Base-by-base conservation (phyloP, 2,329 filamentous ascomycete species). In the Ceratocystis huliohia region DNA sequence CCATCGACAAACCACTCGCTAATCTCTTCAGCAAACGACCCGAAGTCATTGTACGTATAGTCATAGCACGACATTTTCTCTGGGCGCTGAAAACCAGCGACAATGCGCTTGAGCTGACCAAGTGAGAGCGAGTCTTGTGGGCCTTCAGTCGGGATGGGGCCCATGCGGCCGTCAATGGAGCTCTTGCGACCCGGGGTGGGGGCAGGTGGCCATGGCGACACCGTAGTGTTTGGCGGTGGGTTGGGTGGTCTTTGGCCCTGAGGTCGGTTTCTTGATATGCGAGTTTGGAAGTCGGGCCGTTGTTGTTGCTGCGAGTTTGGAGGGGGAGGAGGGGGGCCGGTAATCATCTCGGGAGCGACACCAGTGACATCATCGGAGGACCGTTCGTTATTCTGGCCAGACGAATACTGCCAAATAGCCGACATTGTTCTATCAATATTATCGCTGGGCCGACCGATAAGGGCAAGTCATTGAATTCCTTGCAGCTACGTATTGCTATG, bases 1-100 rank as follows among this genome's bases (percentile, higher is more conserved):
- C 88, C 88, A 76, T 97, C 96, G 65, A 88, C 86, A 76, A 99
- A 99, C 94, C 94, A 99, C 77, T 99, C 94, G 74, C 97, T 91
- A 61, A 99, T 81, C 78, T 99, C 94, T 69, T 94, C 90, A 20
- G 89, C 85, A 71, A 96, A 87, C 0, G 84, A 79, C 25, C 87
- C 86, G 66, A 83, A 82, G 74, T 93, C 88, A 30, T 82, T 78
- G 76, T 93, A 93, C 69, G 83, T 84, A 74, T 96, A 99, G 68
- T 94, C 91, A 78, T 99, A 99, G 41, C 66, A 64, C 10, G 85
- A 84, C 56, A 82, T 79, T 63, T 87, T 83, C 70, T 91, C 88
- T 64, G 80, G 74, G 69, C 83, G 84, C 17, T 88, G 88, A 70
- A 90, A 85, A 68, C 92, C 88, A 69, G 85, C 83, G 20, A 92